Evolutionary conservation across 495 filamentous ascomycete species (phyloP).

Genomic region (Annulohypoxylon bovei): DNA sequence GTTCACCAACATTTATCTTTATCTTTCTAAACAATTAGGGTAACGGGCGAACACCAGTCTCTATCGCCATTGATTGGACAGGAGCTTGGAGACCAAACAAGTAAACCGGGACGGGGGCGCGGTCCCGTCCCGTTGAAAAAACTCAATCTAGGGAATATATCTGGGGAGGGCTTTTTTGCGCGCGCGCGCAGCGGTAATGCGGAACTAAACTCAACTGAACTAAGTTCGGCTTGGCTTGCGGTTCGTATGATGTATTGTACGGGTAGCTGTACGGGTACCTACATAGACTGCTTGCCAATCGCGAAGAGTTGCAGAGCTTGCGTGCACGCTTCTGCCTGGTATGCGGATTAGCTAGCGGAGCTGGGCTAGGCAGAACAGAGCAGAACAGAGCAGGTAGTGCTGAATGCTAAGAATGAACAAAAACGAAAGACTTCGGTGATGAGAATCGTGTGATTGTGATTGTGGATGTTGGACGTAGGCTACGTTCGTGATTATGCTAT

Average conservation of each 20-base stretch:
- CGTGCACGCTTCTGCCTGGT: not conserved
- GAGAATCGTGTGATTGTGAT: not conserved
- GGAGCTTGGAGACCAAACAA: slow-evolving; percentile 32
- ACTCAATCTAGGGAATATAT: slow-evolving; percentile 18
- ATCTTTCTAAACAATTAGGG: slow-evolving; percentile 13
- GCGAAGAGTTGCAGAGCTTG: not conserved
- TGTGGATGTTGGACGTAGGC: not conserved
- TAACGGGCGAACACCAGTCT: slow-evolving; percentile 28
- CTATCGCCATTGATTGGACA: slow-evolving; percentile 41
- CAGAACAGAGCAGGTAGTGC: not conserved
- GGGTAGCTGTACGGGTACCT: not conserved
- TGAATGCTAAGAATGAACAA: slow-evolving; percentile 22
- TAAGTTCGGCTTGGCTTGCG: slow-evolving; percentile 12
- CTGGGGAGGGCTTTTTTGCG: not conserved
- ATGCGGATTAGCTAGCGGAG: not conserved
- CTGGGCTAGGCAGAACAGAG: not conserved
- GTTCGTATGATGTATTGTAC: slow-evolving; percentile 32
- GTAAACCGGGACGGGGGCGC: not conserved
- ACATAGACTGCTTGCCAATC: slow-evolving; percentile 7
- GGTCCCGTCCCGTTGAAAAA: not conserved
- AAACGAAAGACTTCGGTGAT: not conserved
- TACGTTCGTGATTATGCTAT: not conserved
- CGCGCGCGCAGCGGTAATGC: slow-evolving; percentile 19
- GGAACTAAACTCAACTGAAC: not conserved
- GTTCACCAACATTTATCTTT: not conserved